Conservation (phyloP, 768 basidiomycete species). For the Trametes sanguinea region DNA sequence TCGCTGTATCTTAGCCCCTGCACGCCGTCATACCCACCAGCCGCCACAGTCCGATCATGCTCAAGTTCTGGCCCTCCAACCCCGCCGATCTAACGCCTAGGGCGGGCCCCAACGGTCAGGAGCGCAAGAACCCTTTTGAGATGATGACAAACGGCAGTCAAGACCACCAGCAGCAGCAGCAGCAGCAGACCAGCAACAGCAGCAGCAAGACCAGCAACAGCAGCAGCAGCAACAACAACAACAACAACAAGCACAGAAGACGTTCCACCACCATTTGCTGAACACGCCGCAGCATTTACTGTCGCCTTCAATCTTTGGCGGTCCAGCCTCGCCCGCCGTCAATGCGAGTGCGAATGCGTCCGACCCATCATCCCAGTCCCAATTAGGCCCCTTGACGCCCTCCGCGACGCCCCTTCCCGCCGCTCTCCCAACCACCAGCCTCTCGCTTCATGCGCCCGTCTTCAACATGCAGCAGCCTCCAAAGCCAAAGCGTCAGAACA, state of each 20-base stretch:
- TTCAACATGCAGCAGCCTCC: constrained; percentile 78
- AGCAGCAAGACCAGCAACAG: constrained; percentile 13
- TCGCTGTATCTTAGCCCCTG: constrained; percentile 5
- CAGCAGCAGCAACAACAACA: constrained; percentile 16
- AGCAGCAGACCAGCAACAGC: constrained; percentile 15
- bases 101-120: constrained; percentile 43
- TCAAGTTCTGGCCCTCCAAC: constrained; percentile 66
- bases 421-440: constrained; percentile 55
- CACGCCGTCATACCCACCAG: constrained; percentile 6
- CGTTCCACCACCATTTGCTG: constrained; percentile 32
- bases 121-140: constrained; percentile 67
- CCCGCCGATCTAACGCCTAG: constrained; percentile 54
- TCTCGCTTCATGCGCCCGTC: constrained; percentile 84
- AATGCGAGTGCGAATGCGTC: constrained; percentile 36
- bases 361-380: constrained; percentile 35
- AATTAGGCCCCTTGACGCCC: constrained; percentile 44
- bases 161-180: constrained; percentile 35
- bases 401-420: constrained; percentile 38
- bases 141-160: constrained; percentile 35
- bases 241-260: constrained; percentile 1
- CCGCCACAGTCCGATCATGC: constrained; percentile 42
- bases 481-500: constrained; percentile 38
- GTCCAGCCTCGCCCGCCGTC: constrained; percentile 40
- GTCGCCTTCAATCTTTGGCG: constrained; percentile 27
- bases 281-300: constrained; percentile 37